These are phyloP conservation scores for Manihot esculenta DNA, from an alignment of 441 rosid genomes.

Conservation along the genomic window DNA sequence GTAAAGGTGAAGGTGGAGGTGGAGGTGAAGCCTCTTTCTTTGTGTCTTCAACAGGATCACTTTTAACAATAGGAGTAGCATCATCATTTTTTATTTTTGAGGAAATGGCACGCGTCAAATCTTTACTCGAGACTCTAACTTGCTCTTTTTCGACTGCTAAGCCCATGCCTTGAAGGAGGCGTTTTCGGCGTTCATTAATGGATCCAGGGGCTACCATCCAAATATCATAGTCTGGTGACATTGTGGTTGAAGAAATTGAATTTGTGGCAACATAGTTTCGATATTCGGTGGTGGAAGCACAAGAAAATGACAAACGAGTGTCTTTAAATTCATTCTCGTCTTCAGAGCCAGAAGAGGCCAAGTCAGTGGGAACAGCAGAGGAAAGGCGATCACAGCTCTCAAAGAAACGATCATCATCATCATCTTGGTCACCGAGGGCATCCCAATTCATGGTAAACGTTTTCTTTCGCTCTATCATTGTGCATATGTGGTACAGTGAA, in stretches of 20 bases:
- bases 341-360: slow-evolving; percentile 58
- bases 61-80: not conserved
- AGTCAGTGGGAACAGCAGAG: slow-evolving; percentile 45
- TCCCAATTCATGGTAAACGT: slow-evolving; percentile 79
- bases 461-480: slow-evolving; percentile 38
- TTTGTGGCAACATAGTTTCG: slow-evolving; percentile 26
- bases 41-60: slow-evolving; percentile 6
- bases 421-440: slow-evolving; percentile 48
- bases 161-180: slow-evolving; percentile 82
- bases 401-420: slow-evolving; percentile 67
- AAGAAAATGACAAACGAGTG: slow-evolving; percentile 62
- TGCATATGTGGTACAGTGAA: not conserved
- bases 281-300: slow-evolving; percentile 34
- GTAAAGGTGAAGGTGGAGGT: too few relatives aligned
- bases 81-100: slow-evolving; percentile 13
- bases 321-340: slow-evolving; percentile 71
- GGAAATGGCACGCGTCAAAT: slow-evolving; percentile 28
- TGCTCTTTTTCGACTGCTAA: slow-evolving; percentile 43
- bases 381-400: slow-evolving; percentile 67
- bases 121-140: slow-evolving; percentile 22
- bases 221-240: slow-evolving; percentile 57
- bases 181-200: slow-evolving; percentile 69
- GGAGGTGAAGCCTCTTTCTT: slow-evolving; percentile 17
- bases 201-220: slow-evolving; percentile 96
- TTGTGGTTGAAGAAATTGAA: slow-evolving; percentile 4